phyloP scores from a whole-genome alignment of 2,329 filamentous ascomycete genomes.

The Cordyceps cicadae region DNA sequence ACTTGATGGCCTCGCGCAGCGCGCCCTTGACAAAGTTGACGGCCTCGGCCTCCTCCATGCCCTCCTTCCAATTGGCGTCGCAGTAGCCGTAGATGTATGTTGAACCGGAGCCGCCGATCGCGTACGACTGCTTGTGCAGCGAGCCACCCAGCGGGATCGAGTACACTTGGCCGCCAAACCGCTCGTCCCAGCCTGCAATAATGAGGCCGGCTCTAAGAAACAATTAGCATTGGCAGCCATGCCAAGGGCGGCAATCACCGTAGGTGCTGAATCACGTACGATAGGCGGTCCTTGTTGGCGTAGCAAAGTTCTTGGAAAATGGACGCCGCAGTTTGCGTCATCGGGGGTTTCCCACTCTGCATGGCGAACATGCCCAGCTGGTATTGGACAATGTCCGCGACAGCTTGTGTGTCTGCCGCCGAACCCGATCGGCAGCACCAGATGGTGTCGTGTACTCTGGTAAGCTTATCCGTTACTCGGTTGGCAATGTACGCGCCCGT shows the following conservation, averaged over 20 bases:
- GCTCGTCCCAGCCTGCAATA: conserved; percentile 94
- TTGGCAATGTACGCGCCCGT: conserved; percentile 98
- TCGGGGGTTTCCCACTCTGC: conserved; percentile 80
- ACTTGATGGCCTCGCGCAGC: conserved; percentile 92
- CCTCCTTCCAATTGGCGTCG: conserved; percentile 90
- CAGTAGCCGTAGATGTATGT: conserved; percentile 99
- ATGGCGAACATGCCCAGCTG: conserved; percentile 89
- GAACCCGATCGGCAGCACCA: conserved; percentile 99
- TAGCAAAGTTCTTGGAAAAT: conserved; percentile 99
- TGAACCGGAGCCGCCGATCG: conserved; percentile 92
- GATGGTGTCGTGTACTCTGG: conserved; percentile 95
- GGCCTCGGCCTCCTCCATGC: conserved; percentile 87
- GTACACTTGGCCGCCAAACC: conserved; percentile 94
- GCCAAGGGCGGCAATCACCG: neutral
- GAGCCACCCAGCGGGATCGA: conserved; percentile 94
- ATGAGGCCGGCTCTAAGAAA: conserved; percentile 77
- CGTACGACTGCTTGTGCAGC: conserved; percentile 92
- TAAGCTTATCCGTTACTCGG: conserved; percentile 98
- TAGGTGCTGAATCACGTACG: conserved; percentile 47
- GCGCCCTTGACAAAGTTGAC: conserved; percentile 89
- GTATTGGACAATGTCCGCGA: conserved; percentile 96
- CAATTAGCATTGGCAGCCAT: conserved; percentile 14
- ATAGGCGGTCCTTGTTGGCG: conserved; percentile 88
- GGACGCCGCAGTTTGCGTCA: conserved; percentile 87
- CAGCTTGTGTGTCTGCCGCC: conserved; percentile 93